A percentile compares a stretch with the other conserved stretches of the same genome.
Conservation (phyloP, 2,329 filamentous ascomycete species). For the Epichloe typhina region DNA sequence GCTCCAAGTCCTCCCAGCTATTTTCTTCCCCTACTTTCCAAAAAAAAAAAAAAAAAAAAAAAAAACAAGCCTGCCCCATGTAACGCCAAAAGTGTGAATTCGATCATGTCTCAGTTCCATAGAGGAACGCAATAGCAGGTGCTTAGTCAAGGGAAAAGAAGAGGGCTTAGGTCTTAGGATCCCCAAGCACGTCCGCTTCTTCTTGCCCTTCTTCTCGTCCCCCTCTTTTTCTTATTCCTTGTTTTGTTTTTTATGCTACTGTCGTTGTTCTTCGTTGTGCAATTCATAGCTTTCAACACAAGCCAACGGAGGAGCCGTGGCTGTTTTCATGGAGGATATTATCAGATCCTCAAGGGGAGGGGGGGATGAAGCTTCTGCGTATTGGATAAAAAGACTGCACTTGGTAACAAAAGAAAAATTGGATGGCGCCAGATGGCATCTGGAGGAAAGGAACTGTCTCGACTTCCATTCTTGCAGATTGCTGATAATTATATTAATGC, state of each 20-base stretch:
- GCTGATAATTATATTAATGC: background rate
- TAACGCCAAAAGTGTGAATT: background rate
- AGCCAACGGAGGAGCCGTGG: background rate
- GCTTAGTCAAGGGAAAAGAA: background rate
- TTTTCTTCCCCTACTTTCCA: background rate
- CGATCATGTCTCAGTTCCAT: background rate
- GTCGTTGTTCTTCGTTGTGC: background rate
- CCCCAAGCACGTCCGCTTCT: background rate
- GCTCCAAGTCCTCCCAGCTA: background rate
- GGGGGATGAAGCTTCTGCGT: background rate
- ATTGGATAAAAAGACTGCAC: background rate
- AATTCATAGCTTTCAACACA: background rate
- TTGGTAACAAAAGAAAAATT: background rate
- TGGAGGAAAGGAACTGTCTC: background rate
- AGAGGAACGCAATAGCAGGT: background rate
- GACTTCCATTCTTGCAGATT: background rate
- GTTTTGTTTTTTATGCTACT: background rate
- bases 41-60: background rate
- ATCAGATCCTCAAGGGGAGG: background rate
- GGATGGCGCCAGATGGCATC: background rate
- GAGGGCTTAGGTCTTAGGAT: background rate
- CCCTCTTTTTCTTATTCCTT: background rate
- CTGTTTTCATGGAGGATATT: background rate
- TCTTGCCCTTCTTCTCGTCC: background rate
- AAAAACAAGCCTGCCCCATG: background rate